Evolutionary conservation across 257 asterid genomes (phyloP).

Genomic region (Hygrophila difformis): DNA sequence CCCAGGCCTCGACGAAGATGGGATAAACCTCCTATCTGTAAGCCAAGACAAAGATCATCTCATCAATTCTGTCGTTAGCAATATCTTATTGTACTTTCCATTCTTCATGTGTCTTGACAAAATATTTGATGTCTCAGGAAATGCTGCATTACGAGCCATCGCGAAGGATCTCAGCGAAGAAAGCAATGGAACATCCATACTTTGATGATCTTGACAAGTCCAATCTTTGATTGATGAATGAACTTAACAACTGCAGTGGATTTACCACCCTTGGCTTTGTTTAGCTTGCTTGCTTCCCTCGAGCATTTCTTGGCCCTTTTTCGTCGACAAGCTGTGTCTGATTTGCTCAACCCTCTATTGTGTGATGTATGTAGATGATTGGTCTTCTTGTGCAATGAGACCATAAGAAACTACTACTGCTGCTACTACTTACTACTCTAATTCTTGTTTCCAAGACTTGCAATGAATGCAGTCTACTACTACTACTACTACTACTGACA

Average conservation of each 20-base stretch:
- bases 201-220: constrained; percentile 79
- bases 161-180: constrained; percentile 90
- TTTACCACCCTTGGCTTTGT: too few relatives aligned
- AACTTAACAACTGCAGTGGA: neutral
- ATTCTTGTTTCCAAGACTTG: too few relatives aligned
- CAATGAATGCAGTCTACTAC: too few relatives aligned
- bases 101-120: neutral
- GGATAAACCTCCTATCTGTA: constrained; percentile 64
- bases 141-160: constrained; percentile 90
- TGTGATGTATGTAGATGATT: too few relatives aligned
- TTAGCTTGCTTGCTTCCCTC: constrained; percentile 31
- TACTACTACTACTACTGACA: too few relatives aligned
- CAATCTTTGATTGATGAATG: constrained; percentile 18
- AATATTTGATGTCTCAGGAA: constrained; percentile 37
- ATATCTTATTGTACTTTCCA: neutral
- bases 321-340: too few relatives aligned
- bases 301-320: constrained; percentile 26
- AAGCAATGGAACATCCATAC: constrained; percentile 91
- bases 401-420: too few relatives aligned
- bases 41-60: too few relatives aligned
- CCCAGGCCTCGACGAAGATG: constrained; percentile 66
- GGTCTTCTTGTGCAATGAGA: too few relatives aligned
- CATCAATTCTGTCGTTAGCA: too few relatives aligned
- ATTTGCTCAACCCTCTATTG: too few relatives aligned
- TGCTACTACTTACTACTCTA: too few relatives aligned